These are phyloP conservation scores for Trichoderma sp. DNA, from an alignment of 2,329 filamentous ascomycete species.

Conservation along the genomic window DNA sequence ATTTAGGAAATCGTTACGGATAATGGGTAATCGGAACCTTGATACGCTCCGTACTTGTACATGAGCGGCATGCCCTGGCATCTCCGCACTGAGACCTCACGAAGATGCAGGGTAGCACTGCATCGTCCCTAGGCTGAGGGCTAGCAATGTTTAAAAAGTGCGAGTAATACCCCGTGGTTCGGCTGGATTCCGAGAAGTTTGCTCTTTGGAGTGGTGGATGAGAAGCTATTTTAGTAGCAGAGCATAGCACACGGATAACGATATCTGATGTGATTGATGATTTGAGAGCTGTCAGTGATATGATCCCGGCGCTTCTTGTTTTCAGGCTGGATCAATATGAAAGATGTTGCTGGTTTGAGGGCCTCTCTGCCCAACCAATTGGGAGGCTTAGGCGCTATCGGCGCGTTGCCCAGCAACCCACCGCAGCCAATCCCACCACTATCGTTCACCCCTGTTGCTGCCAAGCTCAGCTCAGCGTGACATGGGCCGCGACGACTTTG, in stretches of 20 bases:
- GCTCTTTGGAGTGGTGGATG: neutral
- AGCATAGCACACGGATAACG: neutral
- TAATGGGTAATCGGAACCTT: neutral
- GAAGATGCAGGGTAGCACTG: neutral
- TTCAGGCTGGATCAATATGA: neutral
- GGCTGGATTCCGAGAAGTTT: neutral
- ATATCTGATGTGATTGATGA: neutral
- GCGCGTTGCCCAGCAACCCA: constrained; percentile 22
- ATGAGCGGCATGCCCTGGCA: neutral
- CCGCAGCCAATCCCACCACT: neutral
- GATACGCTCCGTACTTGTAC: neutral
- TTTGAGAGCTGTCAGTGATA: neutral
- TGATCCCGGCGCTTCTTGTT: neutral
- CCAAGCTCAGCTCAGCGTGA: neutral
- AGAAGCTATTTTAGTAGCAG: neutral
- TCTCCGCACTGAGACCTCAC: neutral
- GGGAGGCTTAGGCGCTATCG: constrained; percentile 3
- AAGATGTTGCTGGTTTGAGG: neutral
- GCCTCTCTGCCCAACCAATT: neutral
- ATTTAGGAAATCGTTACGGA: neutral
- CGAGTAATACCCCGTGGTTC: neutral
- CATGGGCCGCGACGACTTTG: neutral
- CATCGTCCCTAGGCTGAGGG: neutral
- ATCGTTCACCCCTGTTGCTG: neutral
- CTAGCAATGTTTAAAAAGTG: neutral